phyloP scores from a whole-genome alignment of 2,329 filamentous ascomycete genomes.

The Emmonsiellopsis sp. region DNA sequence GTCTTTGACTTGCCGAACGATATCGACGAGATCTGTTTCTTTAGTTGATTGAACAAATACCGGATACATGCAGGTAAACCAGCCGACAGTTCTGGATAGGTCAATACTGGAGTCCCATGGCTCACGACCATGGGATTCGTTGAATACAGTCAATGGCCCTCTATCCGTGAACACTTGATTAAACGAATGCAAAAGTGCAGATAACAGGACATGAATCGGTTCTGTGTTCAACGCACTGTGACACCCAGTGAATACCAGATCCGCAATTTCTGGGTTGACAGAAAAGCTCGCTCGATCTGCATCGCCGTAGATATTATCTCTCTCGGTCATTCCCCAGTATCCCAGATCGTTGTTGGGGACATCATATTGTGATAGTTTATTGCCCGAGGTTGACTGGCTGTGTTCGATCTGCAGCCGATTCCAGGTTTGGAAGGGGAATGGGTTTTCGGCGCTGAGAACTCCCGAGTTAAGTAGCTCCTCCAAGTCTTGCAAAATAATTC shows the following conservation, averaged over 20 bases:
- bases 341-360: conserved; percentile 24
- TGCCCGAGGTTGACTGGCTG: conserved; percentile 11
- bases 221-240: conserved; percentile 26
- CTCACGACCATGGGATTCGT: conserved; percentile 43
- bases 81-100: conserved; percentile 42
- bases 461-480: conserved; percentile 24
- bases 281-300: conserved; percentile 27
- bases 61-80: conserved; percentile 44
- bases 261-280: conserved; percentile 20
- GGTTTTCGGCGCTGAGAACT: conserved; percentile 18
- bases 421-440: conserved; percentile 31
- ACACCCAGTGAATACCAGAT: conserved; percentile 22
- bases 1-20: conserved; percentile 31
- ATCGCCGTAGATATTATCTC: conserved; percentile 26
- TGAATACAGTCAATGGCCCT: conserved; percentile 34
- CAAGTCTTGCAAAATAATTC: conserved; percentile 30
- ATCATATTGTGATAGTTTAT: conserved; percentile 9
- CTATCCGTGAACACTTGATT: conserved; percentile 34
- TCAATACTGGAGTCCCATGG: conserved; percentile 38
- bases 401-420: conserved; percentile 24
- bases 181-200: conserved; percentile 37
- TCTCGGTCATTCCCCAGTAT: conserved; percentile 27
- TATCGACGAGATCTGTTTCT: conserved; percentile 21
- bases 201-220: conserved; percentile 28
- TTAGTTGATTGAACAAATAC: conserved; percentile 26